Percentiles rank a stretch among this genome's conserved stretches.
Evolutionary conservation across 2,329 filamentous ascomycete species (phyloP).

Genomic region (Neospermospora avenae): DNA sequence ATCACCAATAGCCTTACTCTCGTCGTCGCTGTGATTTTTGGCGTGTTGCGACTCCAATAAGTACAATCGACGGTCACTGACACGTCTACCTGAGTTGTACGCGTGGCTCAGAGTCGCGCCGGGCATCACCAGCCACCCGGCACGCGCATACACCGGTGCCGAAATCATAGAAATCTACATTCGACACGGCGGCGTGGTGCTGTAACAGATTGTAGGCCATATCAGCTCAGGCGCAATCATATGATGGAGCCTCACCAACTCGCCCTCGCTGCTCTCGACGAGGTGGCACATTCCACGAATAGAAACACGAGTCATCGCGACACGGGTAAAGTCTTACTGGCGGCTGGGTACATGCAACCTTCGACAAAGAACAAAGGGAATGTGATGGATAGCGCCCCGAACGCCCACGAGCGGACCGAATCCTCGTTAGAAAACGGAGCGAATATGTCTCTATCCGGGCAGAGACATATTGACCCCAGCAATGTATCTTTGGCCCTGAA

Average conservation of each 20-base stretch:
- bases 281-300: conserved; percentile 19
- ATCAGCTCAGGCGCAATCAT: not conserved
- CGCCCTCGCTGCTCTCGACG: conserved; percentile 30
- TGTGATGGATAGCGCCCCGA: conserved; percentile 15
- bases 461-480: conserved; percentile 9
- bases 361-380: conserved; percentile 24
- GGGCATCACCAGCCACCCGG: conserved; percentile 15
- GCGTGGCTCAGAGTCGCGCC: conserved; percentile 21
- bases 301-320: conserved; percentile 22
- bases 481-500: conserved; percentile 12
- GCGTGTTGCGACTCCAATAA: conserved; percentile 2
- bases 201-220: not conserved
- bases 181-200: not conserved
- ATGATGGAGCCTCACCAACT: conserved; percentile 31
- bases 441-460: conserved; percentile 14
- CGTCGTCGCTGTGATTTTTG: not conserved
- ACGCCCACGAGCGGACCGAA: conserved; percentile 14
- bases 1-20: conserved; percentile 1
- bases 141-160: not conserved
- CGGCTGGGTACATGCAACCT: conserved; percentile 28
- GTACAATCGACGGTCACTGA: conserved; percentile 2
- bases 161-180: conserved; percentile 3
- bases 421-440: conserved; percentile 3
- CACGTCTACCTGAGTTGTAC: conserved; percentile 19
- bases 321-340: conserved; percentile 20